A percentile compares a stretch with the other conserved stretches of the same genome.
Conservation (phyloP, 1,139 yeast species). For the Pneumocystis oryctolagi region DNA sequence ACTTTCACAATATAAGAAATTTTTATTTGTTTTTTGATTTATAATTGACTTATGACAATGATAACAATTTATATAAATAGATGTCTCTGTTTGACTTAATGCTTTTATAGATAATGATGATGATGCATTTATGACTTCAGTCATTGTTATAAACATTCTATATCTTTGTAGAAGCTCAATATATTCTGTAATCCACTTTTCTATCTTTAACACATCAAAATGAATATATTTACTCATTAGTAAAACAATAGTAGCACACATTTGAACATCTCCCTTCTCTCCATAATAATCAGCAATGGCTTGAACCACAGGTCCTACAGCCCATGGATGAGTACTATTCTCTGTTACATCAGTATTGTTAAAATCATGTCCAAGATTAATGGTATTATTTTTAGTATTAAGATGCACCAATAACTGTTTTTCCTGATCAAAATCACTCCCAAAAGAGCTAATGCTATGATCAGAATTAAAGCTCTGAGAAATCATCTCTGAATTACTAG, state of each 20-base stretch:
- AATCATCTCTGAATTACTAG: neutral
- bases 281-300: constrained; percentile 35
- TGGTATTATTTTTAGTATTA: neutral
- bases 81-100: constrained; percentile 40
- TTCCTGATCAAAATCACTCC: neutral
- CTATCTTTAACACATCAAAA: constrained; percentile 18
- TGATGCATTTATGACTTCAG: constrained; percentile 40
- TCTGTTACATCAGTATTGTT: too few relatives aligned
- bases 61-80: constrained; percentile 52
- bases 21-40: constrained; percentile 45
- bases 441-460: neutral
- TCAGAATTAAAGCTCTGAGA: neutral
- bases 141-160: constrained; percentile 42
- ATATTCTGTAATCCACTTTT: constrained; percentile 47
- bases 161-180: constrained; percentile 42
- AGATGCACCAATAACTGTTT: neutral
- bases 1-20: constrained; percentile 67
- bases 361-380: neutral
- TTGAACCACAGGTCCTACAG: constrained; percentile 7
- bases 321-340: neutral
- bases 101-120: constrained; percentile 31
- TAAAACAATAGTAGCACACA: constrained; percentile 46
- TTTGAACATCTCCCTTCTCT: constrained; percentile 49
- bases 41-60: constrained; percentile 48
- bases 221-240: constrained; percentile 34